Evolutionary conservation across 306 rosid species (phyloP).

Genomic region (Trifolium fragiferum): DNA sequence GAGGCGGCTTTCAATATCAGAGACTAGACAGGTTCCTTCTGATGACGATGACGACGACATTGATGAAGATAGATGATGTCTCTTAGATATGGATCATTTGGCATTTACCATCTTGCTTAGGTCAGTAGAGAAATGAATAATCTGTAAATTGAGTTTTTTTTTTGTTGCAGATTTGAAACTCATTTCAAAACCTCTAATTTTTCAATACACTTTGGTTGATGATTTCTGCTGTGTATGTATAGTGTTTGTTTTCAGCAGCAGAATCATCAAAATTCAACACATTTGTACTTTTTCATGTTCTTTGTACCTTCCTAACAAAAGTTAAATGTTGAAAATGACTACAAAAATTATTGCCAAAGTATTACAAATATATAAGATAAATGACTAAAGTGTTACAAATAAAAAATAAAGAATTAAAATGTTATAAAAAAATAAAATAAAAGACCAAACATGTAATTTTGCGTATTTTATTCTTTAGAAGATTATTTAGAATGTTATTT

Average conservation of each 20-base stretch:
- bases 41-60: constrained; percentile 60
- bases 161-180: too few relatives aligned
- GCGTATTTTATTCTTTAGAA: too few relatives aligned
- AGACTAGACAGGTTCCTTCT: constrained; percentile 74
- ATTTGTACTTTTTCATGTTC: background rate
- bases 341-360: too few relatives aligned
- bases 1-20: constrained; percentile 78
- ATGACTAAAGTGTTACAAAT: too few relatives aligned
- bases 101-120: constrained; percentile 55
- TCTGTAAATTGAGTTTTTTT: constrained; percentile 55
- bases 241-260: background rate
- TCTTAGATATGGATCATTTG: constrained; percentile 47
- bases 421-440: too few relatives aligned
- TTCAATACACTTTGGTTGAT: constrained; percentile 20
- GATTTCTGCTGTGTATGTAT: background rate
- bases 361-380: too few relatives aligned
- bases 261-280: background rate
- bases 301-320: too few relatives aligned
- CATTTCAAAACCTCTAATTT: constrained; percentile 20
- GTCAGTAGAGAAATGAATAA: constrained; percentile 48
- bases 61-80: constrained; percentile 62
- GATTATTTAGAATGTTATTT: too few relatives aligned
- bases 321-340: too few relatives aligned
- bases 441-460: too few relatives aligned
- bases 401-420: too few relatives aligned